Percentiles rank a stretch among this genome's conserved stretches.
Conservation (phyloP, 139 green algal species). For the Auxenochlorella pyrenoidosa region DNA sequence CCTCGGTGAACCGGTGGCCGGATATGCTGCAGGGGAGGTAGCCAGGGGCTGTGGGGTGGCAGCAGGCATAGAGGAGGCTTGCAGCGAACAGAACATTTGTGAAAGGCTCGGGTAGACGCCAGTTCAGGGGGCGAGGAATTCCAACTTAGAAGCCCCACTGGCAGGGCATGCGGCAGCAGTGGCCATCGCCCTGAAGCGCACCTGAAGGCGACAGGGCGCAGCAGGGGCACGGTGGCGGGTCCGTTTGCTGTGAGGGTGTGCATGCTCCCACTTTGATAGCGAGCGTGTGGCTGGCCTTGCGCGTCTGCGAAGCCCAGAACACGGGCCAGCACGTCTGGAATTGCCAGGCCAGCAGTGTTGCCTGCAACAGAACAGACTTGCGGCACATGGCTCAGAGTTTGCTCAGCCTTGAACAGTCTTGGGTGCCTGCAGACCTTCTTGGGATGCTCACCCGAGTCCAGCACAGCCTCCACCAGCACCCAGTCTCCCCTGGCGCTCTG, state of each 20-base stretch:
- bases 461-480: not conserved
- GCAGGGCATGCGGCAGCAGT: too few species aligned
- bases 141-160: too few species aligned
- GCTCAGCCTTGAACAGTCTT: too few species aligned
- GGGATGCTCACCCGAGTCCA: not conserved
- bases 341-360: not conserved
- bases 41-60: too few species aligned
- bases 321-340: not conserved
- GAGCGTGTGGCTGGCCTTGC: not conserved
- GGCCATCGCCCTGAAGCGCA: too few species aligned
- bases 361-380: too few species aligned
- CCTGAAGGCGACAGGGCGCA: not conserved
- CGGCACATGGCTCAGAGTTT: too few species aligned
- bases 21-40: not conserved
- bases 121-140: too few species aligned
- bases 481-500: not conserved
- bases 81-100: too few species aligned
- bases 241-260: not conserved
- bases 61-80: not conserved
- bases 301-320: not conserved
- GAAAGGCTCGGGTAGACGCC: too few species aligned
- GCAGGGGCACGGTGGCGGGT: not conserved
- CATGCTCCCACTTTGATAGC: not conserved
- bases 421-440: too few species aligned
- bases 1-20: not conserved